A percentile compares a stretch with the other conserved stretches of the same genome.
phyloP scores from a whole-genome alignment of 495 filamentous ascomycete genomes.

The Neurospora sp. region DNA sequence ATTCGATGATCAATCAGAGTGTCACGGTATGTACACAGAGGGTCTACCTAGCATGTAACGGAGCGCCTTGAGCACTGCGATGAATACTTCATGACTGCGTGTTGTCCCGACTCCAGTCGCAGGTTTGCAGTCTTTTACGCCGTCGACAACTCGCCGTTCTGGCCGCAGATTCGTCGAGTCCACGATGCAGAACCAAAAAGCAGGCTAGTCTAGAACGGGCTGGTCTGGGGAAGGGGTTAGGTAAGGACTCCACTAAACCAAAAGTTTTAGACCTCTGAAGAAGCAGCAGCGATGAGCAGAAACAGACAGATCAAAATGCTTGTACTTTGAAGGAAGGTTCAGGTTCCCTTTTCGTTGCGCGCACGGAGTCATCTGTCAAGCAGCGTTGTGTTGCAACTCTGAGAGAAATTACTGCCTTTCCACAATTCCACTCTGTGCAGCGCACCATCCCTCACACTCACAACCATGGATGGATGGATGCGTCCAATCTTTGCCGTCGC shows the following conservation, averaged over 20 bases:
- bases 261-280: background rate
- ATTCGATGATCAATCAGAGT: background rate
- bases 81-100: background rate
- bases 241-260: background rate
- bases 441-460: background rate
- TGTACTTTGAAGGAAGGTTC: background rate
- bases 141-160: background rate
- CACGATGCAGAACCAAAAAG: background rate
- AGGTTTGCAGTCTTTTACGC: background rate
- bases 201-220: background rate
- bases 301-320: background rate
- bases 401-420: background rate
- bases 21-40: background rate
- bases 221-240: background rate
- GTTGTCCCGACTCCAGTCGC: background rate
- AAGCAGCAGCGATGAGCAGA: background rate
- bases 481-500: background rate
- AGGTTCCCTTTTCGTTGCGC: background rate
- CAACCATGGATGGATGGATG: background rate
- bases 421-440: background rate
- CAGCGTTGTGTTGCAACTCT: background rate
- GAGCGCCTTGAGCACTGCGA: background rate
- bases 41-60: background rate
- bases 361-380: background rate
- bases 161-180: background rate